A percentile compares a stretch with the other conserved stretches of the same genome.
Evolutionary conservation across 768 basidiomycete genomes (phyloP).

Genomic region (Serendipita sp.): DNA sequence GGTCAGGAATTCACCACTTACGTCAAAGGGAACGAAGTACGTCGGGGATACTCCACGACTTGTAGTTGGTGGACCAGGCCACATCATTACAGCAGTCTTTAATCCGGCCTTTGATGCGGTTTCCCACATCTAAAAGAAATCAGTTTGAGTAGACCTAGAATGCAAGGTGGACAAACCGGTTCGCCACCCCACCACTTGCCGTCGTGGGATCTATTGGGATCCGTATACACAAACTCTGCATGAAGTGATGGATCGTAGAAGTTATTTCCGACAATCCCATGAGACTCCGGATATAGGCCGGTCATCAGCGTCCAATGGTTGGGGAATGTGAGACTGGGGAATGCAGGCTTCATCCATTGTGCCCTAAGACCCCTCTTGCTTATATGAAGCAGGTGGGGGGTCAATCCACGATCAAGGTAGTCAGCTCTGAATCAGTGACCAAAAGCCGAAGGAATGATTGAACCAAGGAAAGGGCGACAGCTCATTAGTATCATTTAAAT

Average conservation of each 20-base stretch:
- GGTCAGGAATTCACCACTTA: constrained; percentile 20
- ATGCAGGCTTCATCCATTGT: constrained; percentile 74
- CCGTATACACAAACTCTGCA: constrained; percentile 59
- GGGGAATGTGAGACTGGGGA: constrained; percentile 43
- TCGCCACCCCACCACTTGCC: constrained; percentile 79
- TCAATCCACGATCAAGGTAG: constrained; percentile 73
- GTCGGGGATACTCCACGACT: constrained; percentile 46
- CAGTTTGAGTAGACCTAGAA: neutral
- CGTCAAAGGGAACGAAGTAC: constrained; percentile 69
- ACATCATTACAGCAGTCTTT: constrained; percentile 80
- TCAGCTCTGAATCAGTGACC: constrained; percentile 72
- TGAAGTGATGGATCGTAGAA: constrained; percentile 65
- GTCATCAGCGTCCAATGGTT: constrained; percentile 92
- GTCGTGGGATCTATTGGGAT: constrained; percentile 43
- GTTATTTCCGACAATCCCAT: constrained; percentile 87
- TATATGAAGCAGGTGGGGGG: constrained; percentile 67
- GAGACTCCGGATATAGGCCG: constrained; percentile 75
- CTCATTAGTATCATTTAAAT: neutral
- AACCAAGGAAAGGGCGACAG: constrained; percentile 10
- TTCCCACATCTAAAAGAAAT: constrained; percentile 62
- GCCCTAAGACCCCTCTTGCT: constrained; percentile 75
- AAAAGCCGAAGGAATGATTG: neutral
- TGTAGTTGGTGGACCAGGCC: constrained; percentile 75
- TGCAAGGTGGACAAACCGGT: constrained; percentile 40
- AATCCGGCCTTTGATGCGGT: constrained; percentile 61